A percentile compares a stretch with the other conserved stretches of the same genome.
Evolutionary conservation across 768 basidiomycete species (phyloP).

Genomic region (Calocera cornea): DNA sequence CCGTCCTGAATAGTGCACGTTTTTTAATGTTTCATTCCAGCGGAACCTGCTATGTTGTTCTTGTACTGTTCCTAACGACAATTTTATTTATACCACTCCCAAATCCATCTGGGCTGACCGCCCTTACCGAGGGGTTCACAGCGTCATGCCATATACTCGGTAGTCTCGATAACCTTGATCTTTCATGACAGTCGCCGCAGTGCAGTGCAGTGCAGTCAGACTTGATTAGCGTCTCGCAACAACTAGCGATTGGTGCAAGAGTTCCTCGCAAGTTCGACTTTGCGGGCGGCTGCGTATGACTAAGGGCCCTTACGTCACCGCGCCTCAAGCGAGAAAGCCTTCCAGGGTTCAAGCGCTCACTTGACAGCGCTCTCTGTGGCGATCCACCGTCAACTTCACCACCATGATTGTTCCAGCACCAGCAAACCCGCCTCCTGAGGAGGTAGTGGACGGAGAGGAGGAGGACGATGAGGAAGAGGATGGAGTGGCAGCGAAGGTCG

Average conservation of each 20-base stretch:
- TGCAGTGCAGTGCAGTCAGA: too few species aligned
- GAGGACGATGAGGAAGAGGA: conserved; percentile 23
- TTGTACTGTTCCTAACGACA: too few species aligned
- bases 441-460: conserved; percentile 16
- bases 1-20: background rate
- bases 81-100: too few species aligned
- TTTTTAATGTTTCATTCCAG: background rate
- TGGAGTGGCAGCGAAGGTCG: conserved; percentile 12
- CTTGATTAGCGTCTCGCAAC: too few species aligned
- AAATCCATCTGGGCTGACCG: too few species aligned
- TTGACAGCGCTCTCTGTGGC: background rate
- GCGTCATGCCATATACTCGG: too few species aligned
- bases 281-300: background rate
- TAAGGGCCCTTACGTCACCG: background rate
- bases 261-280: too few species aligned
- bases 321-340: background rate
- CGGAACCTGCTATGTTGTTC: too few species aligned
- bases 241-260: too few species aligned
- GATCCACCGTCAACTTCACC: background rate
- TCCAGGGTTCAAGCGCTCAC: background rate
- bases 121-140: too few species aligned
- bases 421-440: background rate
- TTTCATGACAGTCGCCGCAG: too few species aligned
- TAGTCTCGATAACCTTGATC: too few species aligned
- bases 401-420: background rate